Base-by-base conservation (phyloP, 768 basidiomycete species). In the Mycena filopes region DNA sequence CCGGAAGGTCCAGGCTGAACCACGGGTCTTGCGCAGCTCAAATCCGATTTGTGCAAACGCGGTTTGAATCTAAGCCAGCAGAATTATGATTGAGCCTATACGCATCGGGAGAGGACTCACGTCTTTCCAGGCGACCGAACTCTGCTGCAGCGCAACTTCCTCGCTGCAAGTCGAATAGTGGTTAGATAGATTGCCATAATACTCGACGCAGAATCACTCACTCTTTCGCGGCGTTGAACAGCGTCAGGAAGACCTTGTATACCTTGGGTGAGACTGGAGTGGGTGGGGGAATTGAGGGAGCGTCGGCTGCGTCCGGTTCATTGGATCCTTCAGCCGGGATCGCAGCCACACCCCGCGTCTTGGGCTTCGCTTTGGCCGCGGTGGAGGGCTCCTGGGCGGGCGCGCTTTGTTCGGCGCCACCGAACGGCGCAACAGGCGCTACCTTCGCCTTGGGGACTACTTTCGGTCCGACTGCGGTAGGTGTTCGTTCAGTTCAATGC, bases 1-100 rank as follows among this genome's bases (percentile, higher is more conserved):
- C 10, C 25, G 41, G 42, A 64, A 57, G 2, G 55, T 64, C 63
- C 63, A 64, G 18, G 63, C 63, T 10, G 63, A 64, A 3, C 63
- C 63, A 18, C 49, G 55, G 1, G 31, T 40, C 38, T 64, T 57
- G 36, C 26, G 18, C 20, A 57, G 48, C 31, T 13, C n/a, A 20
- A 64, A 64, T 0, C 43, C 49, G 29, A 64, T 25, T 21, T 55
- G 38, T 11, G 33, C 36, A 15, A 64, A 64, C 1, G 63, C 40
- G 2, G 46, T 18, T 28, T n/a, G 61, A 40, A 63, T 63, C 61
- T 62, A n/a, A 12, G 36, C 9, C n/a, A 21, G 16, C 2, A 11
- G 9, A 31, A 33, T 38, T 4, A 13, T 18, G 10, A 23, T 13
- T n/a, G n/a, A 11, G 31, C 21, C 4, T 20, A 43, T 10, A 8